Percentiles rank a stretch among this genome's conserved stretches.
These are phyloP conservation scores for Sergeia podlipaevii DNA, from an alignment of 208 protist species.

Conservation along the genomic window DNA sequence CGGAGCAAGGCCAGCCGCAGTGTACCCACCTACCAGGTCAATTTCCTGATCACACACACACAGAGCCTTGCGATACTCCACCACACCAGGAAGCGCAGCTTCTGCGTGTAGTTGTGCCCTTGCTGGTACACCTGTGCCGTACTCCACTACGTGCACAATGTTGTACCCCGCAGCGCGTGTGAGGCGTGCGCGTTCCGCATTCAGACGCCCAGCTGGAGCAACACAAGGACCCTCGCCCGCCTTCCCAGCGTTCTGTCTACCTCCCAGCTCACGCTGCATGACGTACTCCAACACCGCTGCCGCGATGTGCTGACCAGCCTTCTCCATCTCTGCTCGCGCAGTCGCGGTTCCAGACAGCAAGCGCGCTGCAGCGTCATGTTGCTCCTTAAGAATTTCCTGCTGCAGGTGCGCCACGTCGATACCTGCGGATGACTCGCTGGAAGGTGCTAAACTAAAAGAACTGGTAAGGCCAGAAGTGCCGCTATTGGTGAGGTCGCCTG, in stretches of 20 bases:
- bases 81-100: conserved; percentile 31
- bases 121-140: conserved; percentile 20
- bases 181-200: conserved; percentile 26
- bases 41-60: conserved; percentile 29
- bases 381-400: conserved; percentile 22
- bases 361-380: conserved; percentile 11
- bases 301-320: conserved; percentile 16
- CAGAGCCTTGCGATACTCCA: conserved; percentile 36
- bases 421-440: conserved; percentile 14
- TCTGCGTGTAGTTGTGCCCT: no score
- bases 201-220: conserved; percentile 17
- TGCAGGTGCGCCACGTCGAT: conserved; percentile 22
- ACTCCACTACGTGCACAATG: conserved; percentile 38
- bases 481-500: not conserved
- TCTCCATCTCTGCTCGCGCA: conserved; percentile 2
- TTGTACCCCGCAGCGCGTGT: conserved; percentile 20
- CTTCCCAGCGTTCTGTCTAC: conserved; percentile 47
- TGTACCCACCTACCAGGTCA: conserved; percentile 58
- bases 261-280: conserved; percentile 42
- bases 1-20: conserved; percentile 31
- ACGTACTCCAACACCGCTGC: conserved; percentile 67
- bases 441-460: not conserved
- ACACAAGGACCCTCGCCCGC: conserved; percentile 20
- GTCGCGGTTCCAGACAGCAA: conserved; percentile 26
- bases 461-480: not conserved